Evolutionary conservation across 371 early-diverging fungal species (phyloP).

Genomic region (Parasitella parasitica): DNA sequence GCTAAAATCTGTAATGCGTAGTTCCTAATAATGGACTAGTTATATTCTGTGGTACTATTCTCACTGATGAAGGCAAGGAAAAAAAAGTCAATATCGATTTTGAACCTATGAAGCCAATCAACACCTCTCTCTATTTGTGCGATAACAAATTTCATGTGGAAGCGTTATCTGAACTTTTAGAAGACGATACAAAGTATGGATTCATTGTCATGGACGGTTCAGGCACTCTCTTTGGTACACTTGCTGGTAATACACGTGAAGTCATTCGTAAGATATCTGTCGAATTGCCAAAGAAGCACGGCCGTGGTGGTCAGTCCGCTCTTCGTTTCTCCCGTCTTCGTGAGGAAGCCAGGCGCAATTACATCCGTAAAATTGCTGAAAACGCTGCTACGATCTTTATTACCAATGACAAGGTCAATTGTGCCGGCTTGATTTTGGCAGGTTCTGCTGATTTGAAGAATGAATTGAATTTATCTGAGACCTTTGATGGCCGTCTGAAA

Average conservation of each 20-base stretch:
- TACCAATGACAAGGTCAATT: constrained; percentile 66
- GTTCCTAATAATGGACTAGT: constrained; percentile 95
- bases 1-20: neutral
- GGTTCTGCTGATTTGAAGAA: constrained; percentile 99
- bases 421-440: constrained; percentile 94
- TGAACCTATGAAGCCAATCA: constrained; percentile 99
- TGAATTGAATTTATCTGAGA: constrained; percentile 90
- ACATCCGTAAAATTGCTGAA: constrained; percentile 99
- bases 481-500: constrained; percentile 92
- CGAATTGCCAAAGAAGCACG: constrained; percentile 99
- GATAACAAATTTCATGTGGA: constrained; percentile 99
- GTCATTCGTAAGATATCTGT: constrained; percentile 95
- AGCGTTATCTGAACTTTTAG: constrained; percentile 89
- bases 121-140: constrained; percentile 99
- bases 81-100: constrained; percentile 99
- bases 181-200: constrained; percentile 97
- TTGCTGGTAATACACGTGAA: constrained; percentile 97
- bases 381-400: constrained; percentile 77
- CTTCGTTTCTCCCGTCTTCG: constrained; percentile 99
- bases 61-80: constrained; percentile 99
- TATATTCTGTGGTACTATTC: constrained; percentile 96
- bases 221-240: constrained; percentile 96
- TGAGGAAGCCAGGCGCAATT: constrained; percentile 99
- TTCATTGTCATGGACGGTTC: constrained; percentile 99
- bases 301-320: constrained; percentile 99